phyloP scores from a whole-genome alignment of 192 early-diverging fungal genomes.

The Phlyctochytrium arcticum region DNA sequence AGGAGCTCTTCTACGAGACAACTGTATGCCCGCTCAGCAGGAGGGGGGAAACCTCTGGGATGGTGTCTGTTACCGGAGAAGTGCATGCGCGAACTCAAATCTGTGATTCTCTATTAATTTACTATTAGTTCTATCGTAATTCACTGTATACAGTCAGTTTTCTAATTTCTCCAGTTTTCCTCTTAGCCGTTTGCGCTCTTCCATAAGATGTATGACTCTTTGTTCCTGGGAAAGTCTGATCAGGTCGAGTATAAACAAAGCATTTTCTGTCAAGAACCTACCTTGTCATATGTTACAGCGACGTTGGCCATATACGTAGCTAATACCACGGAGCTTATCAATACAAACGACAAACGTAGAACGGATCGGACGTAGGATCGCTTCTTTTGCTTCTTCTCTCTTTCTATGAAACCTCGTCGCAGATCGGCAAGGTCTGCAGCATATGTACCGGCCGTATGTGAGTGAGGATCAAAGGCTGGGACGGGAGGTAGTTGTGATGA shows the following conservation, averaged over 20 bases:
- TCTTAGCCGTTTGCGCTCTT: conserved; percentile 8
- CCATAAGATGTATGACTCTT: conserved; percentile 10
- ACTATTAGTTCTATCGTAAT: no score
- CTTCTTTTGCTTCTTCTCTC: no score
- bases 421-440: neutral
- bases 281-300: conserved; percentile 24
- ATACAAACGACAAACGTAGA: neutral
- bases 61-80: no score
- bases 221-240: conserved; percentile 5
- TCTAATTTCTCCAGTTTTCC: no score
- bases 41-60: no score
- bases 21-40: no score
- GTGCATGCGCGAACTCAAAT: no score
- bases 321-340: conserved; percentile 11
- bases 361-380: conserved; percentile 14
- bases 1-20: no score
- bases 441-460: neutral
- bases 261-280: neutral
- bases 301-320: conserved; percentile 27
- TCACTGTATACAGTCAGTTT: no score
- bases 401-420: no score
- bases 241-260: neutral
- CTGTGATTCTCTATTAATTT: no score
- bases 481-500: neutral
- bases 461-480: no score